Conservation (phyloP, 495 filamentous ascomycete genomes). For the Hypomontagnella monticulosa region DNA sequence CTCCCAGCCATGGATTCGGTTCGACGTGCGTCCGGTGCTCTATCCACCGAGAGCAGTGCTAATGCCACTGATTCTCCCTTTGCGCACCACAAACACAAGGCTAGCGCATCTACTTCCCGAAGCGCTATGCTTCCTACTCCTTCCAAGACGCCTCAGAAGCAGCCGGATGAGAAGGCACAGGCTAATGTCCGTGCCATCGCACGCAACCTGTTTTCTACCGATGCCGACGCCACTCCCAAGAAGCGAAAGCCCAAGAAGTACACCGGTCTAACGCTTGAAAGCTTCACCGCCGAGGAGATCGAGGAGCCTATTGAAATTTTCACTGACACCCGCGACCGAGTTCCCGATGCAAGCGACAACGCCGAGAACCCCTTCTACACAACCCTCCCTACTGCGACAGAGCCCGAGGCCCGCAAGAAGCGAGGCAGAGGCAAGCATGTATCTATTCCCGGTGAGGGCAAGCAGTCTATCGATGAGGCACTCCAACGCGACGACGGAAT, state of each 20-base stretch:
- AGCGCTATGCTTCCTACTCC: slow-evolving; percentile 82
- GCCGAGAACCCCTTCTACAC: slow-evolving; percentile 80
- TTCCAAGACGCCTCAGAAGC: slow-evolving; percentile 85
- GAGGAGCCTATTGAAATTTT: slow-evolving; percentile 78
- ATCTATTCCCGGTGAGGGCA: slow-evolving; percentile 61
- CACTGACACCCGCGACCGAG: slow-evolving; percentile 87
- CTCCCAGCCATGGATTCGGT: slow-evolving; percentile 46
- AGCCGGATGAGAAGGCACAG: slow-evolving; percentile 61
- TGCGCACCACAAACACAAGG: slow-evolving; percentile 41
- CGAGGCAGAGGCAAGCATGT: slow-evolving; percentile 59
- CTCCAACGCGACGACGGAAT: slow-evolving; percentile 78
- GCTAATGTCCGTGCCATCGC: slow-evolving; percentile 70
- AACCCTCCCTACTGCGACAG: slow-evolving; percentile 38
- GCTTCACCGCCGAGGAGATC: slow-evolving; percentile 67
- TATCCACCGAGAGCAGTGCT: slow-evolving; percentile 48
- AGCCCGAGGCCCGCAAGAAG: slow-evolving; percentile 45
- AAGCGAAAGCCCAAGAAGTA: slow-evolving; percentile 67
- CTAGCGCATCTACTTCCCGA: slow-evolving; percentile 21
- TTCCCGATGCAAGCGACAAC: slow-evolving; percentile 74
- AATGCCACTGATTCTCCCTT: slow-evolving; percentile 49
- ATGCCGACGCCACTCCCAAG: slow-evolving; percentile 67
- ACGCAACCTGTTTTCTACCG: slow-evolving; percentile 76
- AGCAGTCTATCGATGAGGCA: slow-evolving; percentile 68
- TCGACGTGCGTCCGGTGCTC: slow-evolving; percentile 52
- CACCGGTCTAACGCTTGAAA: slow-evolving; percentile 73